Evolutionary conservation across 2,329 filamentous ascomycete species (phyloP).

Genomic region (Neonectria coccinea): DNA sequence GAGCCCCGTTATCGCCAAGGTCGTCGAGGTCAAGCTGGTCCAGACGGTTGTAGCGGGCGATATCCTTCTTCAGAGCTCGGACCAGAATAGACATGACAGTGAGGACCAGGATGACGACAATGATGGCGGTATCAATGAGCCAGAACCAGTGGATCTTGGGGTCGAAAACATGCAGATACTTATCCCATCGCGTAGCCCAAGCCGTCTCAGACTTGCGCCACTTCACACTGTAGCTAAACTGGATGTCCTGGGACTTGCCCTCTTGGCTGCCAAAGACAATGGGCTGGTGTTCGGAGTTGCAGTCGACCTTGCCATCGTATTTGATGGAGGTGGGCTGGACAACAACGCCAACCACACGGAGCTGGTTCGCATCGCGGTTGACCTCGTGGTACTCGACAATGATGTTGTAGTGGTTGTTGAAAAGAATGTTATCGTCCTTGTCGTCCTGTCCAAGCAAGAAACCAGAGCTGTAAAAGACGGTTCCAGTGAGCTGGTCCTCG

Average conservation of each 20-base stretch:
- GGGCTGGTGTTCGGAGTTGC: conserved; percentile 66
- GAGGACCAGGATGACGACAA: conserved; percentile 89
- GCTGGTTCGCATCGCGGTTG: conserved; percentile 72
- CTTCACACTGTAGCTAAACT: conserved; percentile 92
- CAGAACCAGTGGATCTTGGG: conserved; percentile 99
- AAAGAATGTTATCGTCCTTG: conserved; percentile 66
- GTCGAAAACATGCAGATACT: conserved; percentile 96
- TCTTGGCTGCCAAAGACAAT: conserved; percentile 72
- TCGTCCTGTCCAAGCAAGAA: conserved; percentile 78
- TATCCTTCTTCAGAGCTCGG: conserved; percentile 91
- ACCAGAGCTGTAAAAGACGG: conserved; percentile 89
- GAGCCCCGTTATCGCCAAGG: conserved; percentile 79
- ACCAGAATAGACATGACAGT: conserved; percentile 95
- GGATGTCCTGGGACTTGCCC: conserved; percentile 68
- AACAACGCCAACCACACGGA: conserved; percentile 90
- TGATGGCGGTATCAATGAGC: conserved; percentile 93
- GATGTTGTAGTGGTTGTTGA: conserved; percentile 98
- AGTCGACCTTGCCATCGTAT: conserved; percentile 69
- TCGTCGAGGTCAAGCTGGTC: conserved; percentile 93
- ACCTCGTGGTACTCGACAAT: conserved; percentile 91
- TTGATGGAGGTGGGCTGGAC: conserved; percentile 84
- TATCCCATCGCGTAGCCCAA: conserved; percentile 99
- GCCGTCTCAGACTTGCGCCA: conserved; percentile 87
- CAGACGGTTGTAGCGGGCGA: conserved; percentile 94
- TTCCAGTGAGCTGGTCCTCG: conserved; percentile 78